Conservation (phyloP, 2,329 filamentous ascomycete genomes). For the Ophiostoma ips region DNA sequence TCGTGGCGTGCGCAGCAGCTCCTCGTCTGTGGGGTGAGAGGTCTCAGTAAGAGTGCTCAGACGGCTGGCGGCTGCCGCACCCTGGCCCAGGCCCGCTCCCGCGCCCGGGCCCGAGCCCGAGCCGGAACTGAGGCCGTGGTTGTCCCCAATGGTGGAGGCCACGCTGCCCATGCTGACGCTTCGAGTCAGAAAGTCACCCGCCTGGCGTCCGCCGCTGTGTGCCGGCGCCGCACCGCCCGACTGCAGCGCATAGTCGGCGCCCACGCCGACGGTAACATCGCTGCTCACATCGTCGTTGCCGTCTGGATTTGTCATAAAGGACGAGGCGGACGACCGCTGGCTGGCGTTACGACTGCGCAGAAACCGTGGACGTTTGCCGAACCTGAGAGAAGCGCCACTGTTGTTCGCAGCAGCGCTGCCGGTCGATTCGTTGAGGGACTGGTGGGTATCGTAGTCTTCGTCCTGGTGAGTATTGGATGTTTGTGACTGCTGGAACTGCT, state of each 20-base stretch:
- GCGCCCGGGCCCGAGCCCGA: background rate
- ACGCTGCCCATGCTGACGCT: conserved; percentile 83
- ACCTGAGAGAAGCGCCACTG: conserved; percentile 31
- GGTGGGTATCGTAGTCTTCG: conserved; percentile 7
- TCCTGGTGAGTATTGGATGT: too few relatives aligned
- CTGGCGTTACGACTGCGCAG: conserved; percentile 43
- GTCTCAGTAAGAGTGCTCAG: conserved; percentile 27
- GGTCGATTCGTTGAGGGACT: conserved; percentile 15
- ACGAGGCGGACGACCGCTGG: conserved; percentile 47
- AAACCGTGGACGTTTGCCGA: conserved; percentile 39
- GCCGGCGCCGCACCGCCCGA: conserved; percentile 61
- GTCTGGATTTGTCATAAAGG: conserved; percentile 40
- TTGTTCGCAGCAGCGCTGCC: conserved; percentile 22
- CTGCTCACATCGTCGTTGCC: conserved; percentile 49
- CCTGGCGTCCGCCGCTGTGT: conserved; percentile 32
- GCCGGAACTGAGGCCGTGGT: conserved; percentile 25
- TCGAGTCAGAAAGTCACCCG: conserved; percentile 49
- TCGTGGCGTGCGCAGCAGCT: conserved; percentile 56
- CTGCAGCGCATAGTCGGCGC: conserved; percentile 69
- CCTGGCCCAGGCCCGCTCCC: too few relatives aligned
- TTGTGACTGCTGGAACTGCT: too few relatives aligned
- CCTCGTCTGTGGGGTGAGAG: conserved; percentile 22
- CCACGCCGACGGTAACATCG: conserved; percentile 52
- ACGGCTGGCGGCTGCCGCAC: background rate
- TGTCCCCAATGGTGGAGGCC: conserved; percentile 56